These are phyloP conservation scores for Candida dubliniensis DNA, from an alignment of 1,139 yeast species.

Conservation along the genomic window DNA sequence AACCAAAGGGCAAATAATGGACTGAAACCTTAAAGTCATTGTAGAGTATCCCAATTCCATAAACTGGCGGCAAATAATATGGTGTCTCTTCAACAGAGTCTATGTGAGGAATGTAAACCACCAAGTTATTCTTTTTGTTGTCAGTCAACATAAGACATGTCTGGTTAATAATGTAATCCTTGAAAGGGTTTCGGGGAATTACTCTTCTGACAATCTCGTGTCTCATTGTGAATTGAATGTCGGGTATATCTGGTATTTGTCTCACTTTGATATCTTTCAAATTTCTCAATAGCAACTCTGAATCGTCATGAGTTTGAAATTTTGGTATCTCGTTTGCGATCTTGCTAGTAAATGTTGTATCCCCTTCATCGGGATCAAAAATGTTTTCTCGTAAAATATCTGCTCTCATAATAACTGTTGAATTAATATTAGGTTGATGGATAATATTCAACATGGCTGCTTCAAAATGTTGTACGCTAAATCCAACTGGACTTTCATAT, in stretches of 20 bases:
- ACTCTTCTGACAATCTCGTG: slow-evolving; percentile 71
- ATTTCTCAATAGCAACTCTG: slow-evolving; percentile 41
- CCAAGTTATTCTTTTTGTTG: slow-evolving; percentile 36
- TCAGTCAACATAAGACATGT: slow-evolving; percentile 59
- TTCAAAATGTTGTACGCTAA: slow-evolving; percentile 57
- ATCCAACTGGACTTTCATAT: slow-evolving; percentile 45
- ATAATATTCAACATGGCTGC: slow-evolving; percentile 80
- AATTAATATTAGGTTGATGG: slow-evolving; percentile 85
- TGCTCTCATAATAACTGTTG: slow-evolving; percentile 86
- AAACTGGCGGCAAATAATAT: slow-evolving; percentile 81
- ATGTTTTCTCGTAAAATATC: slow-evolving; percentile 66
- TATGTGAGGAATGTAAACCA: slow-evolving; percentile 78
- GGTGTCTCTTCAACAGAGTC: slow-evolving; percentile 65
- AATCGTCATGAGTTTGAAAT: slow-evolving; percentile 33
- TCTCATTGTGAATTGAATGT: slow-evolving; percentile 35
- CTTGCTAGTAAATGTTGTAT: slow-evolving; percentile 34
- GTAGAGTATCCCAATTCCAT: slow-evolving; percentile 74
- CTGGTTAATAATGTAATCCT: slow-evolving; percentile 81
- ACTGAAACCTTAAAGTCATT: slow-evolving; percentile 59
- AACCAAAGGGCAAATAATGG: slow-evolving; percentile 71
- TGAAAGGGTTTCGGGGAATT: slow-evolving; percentile 85
- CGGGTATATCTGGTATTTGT: slow-evolving; percentile 35
- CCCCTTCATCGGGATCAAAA: slow-evolving; percentile 40
- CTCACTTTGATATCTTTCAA: slow-evolving; percentile 58
- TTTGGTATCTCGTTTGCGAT: slow-evolving; percentile 33